Evolutionary conservation across 1,139 yeast genomes (phyloP).

Genomic region (Yamadazyma sp.): DNA sequence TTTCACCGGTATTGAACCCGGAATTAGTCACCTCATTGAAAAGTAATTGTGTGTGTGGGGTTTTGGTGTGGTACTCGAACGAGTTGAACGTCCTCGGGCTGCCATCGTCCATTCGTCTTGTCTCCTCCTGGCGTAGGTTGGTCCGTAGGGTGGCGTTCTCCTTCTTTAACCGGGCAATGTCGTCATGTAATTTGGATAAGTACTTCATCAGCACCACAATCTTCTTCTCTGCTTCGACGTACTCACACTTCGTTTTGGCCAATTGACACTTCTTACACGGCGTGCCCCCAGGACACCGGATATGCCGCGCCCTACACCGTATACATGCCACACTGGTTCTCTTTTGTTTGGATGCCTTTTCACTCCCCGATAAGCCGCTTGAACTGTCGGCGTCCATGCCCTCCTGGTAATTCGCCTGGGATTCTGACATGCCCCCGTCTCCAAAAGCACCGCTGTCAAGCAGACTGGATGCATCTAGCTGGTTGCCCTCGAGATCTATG

Average conservation of each 20-base stretch:
- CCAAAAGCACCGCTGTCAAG: too few relatives aligned
- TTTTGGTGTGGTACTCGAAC: slow-evolving; percentile 15
- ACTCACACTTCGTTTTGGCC: slow-evolving; percentile 66
- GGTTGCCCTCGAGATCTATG: background rate
- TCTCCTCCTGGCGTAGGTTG: slow-evolving; percentile 35
- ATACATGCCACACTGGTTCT: slow-evolving; percentile 54
- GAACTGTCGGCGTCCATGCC: background rate
- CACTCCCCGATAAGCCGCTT: background rate
- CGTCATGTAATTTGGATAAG: slow-evolving; percentile 66
- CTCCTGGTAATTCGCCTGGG: too few relatives aligned
- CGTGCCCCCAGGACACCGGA: slow-evolving; percentile 79
- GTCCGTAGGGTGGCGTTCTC: slow-evolving; percentile 59
- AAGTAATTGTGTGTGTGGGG: slow-evolving; percentile 15
- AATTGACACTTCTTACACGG: slow-evolving; percentile 69
- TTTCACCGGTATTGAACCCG: slow-evolving; percentile 32
- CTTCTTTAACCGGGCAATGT: slow-evolving; percentile 51
- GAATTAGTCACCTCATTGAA: slow-evolving; percentile 14
- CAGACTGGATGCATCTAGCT: too few relatives aligned
- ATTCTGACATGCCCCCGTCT: too few relatives aligned
- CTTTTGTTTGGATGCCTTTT: slow-evolving; percentile 20
- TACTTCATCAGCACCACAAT: slow-evolving; percentile 77
- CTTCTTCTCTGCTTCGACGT: slow-evolving; percentile 75
- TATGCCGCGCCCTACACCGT: slow-evolving; percentile 73
- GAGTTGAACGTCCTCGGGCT: slow-evolving; percentile 13
- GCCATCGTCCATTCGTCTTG: slow-evolving; percentile 11